Conservation (phyloP, 1,284 basidiomycete species). For the Ceratobasidium sp. region DNA sequence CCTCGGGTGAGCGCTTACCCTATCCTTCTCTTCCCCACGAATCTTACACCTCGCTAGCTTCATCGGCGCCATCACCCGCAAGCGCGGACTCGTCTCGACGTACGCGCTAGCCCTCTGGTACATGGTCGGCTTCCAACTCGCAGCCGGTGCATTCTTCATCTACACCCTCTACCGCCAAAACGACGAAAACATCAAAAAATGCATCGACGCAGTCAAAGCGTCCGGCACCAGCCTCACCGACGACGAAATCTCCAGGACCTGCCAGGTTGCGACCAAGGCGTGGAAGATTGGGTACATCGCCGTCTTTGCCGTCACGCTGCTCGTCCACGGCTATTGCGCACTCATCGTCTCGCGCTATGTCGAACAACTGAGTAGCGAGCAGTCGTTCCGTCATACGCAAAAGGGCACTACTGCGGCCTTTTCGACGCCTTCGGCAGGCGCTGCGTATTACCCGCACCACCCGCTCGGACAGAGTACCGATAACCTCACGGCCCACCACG, state of each 20-base stretch:
- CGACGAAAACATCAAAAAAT: constrained; percentile 51
- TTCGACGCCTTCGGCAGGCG: constrained; percentile 12
- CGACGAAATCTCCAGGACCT: constrained; percentile 59
- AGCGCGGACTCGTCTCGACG: constrained; percentile 66
- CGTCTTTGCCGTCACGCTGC: constrained; percentile 56
- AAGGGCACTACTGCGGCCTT: constrained; percentile 36
- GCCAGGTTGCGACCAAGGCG: constrained; percentile 59
- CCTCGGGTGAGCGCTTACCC: constrained; percentile 37
- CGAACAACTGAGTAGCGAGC: constrained; percentile 64
- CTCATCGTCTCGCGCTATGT: constrained; percentile 73
- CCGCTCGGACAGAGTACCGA: constrained; percentile 28
- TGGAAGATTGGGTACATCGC: constrained; percentile 55
- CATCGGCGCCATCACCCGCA: constrained; percentile 67
- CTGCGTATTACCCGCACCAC: constrained; percentile 34
- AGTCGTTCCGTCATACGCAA: constrained; percentile 47
- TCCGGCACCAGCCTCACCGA: background rate
- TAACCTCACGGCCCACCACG: constrained; percentile 18
- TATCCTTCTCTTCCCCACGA: background rate
- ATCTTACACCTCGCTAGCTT: constrained; percentile 57
- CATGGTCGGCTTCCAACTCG: constrained; percentile 68
- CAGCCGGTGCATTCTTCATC: constrained; percentile 62
- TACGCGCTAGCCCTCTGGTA: constrained; percentile 62
- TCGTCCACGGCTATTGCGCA: constrained; percentile 53
- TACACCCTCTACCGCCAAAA: constrained; percentile 62
- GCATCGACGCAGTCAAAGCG: constrained; percentile 15